Evolutionary conservation across 2,329 filamentous ascomycete genomes (phyloP), one percentile per base, ranked within the genome.

Genomic region (Saccharata proteae): DNA sequence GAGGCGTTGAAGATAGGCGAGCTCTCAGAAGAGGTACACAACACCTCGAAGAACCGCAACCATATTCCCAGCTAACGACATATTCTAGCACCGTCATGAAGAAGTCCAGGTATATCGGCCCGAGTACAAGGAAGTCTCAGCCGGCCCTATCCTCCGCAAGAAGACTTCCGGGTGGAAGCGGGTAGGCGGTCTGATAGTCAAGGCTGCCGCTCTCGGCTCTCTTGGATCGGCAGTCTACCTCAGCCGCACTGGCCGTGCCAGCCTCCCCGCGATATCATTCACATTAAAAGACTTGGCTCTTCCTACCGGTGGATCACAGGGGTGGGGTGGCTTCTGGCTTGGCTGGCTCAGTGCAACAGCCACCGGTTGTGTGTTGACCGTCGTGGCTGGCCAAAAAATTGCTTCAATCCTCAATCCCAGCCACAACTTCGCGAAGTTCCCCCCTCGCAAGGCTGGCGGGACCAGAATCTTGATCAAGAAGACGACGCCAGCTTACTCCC

Each of bases 321-420:
- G n/a, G n/a, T n/a, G 23, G 9, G 11, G 11, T 17, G 30, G 30
- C 11, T 33, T 33, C 19, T 27, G 24, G 24, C n/a, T 2, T 29
- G 57, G 59, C 12, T 49, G 62, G 32, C 37, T 61, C 2, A 39
- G 56, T 5, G 57, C 56, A 6, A 52, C 47, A 26, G 30, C 36
- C 2, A 30, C 3, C 37, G 37, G n/a, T 28, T 45, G 5, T 40
- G 36, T 38, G 19, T 34, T 40, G 12, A 28, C 35, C 13, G 32
- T 46, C 13, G 29, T 20, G 11, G 26, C 26, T 11, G 40, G 32
- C n/a, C n/a, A n/a, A n/a, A n/a, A n/a, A n/a, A n/a, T n/a, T n/a
- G n/a, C n/a, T n/a, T n/a, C n/a, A n/a, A n/a, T n/a, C n/a, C n/a
- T n/a, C n/a, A n/a, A n/a, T n/a, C n/a, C n/a, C n/a, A n/a, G n/a